These are phyloP conservation scores for Nothophaeocryptopus gaeumannii DNA, from an alignment of 2,329 filamentous ascomycete species.

Conservation along the genomic window DNA sequence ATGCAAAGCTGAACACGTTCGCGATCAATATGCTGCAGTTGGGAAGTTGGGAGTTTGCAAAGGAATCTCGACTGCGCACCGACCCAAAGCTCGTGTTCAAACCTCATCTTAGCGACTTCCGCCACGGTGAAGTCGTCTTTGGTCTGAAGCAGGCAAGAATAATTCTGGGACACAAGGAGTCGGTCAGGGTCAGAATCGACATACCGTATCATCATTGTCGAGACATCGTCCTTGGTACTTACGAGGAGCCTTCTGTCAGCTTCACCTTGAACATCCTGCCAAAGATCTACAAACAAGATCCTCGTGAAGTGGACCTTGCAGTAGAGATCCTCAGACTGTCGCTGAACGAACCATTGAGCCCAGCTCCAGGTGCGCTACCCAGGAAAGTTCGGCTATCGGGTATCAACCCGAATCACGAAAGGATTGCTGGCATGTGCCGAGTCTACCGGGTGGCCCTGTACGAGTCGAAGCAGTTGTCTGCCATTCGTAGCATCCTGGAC, in stretches of 20 bases:
- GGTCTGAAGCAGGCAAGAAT: conserved; percentile 28
- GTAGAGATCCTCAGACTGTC: background rate
- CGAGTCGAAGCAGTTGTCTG: conserved; percentile 25
- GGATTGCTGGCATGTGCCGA: conserved; percentile 48
- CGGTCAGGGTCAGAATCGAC: conserved; percentile 37
- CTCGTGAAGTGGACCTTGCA: background rate
- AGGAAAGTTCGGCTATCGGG: conserved; percentile 35
- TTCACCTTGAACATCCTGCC: conserved; percentile 41
- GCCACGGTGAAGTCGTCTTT: conserved; percentile 40
- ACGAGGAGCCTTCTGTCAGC: conserved; percentile 34
- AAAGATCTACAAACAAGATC: conserved; percentile 37
- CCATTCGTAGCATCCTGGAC: conserved; percentile 25
- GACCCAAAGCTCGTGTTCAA: conserved; percentile 39
- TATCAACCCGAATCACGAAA: conserved; percentile 38
- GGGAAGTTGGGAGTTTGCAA: conserved; percentile 45
- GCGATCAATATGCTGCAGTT: conserved; percentile 37
- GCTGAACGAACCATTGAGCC: background rate
- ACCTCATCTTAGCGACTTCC: conserved; percentile 42
- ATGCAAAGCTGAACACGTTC: conserved; percentile 30
- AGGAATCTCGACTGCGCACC: conserved; percentile 21
- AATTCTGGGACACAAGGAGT: conserved; percentile 19
- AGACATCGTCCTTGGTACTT: conserved; percentile 35
- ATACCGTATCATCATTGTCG: conserved; percentile 44
- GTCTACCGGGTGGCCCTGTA: conserved; percentile 45
- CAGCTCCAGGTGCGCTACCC: background rate